phyloP scores from a whole-genome alignment of 2,329 filamentous ascomycete genomes.

The Colletotrichum sp. region DNA sequence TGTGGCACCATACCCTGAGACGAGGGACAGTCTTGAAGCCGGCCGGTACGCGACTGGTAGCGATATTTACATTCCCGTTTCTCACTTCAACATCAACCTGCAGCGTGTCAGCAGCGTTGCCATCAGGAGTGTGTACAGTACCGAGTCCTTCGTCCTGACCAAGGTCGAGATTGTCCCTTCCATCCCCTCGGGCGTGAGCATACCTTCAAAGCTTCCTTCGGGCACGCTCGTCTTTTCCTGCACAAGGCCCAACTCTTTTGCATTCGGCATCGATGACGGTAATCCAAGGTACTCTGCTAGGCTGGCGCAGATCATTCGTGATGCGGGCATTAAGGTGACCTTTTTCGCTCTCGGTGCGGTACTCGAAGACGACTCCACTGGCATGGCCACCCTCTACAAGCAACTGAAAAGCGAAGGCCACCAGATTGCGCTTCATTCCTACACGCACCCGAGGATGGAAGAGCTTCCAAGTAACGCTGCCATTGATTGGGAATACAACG shows the following conservation, averaged over 20 bases:
- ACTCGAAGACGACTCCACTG: constrained; percentile 62
- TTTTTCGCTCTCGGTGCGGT: constrained; percentile 74
- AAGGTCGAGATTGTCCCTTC: constrained; percentile 65
- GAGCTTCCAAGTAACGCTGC: constrained; percentile 54
- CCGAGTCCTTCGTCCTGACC: constrained; percentile 53
- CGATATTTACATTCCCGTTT: constrained; percentile 71
- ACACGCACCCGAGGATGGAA: constrained; percentile 73
- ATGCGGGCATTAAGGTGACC: constrained; percentile 68
- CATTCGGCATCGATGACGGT: constrained; percentile 76
- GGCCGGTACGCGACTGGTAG: constrained; percentile 57
- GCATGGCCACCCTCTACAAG: constrained; percentile 67
- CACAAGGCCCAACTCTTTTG: constrained; percentile 72
- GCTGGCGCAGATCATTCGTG: constrained; percentile 65
- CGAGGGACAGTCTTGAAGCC: constrained; percentile 72
- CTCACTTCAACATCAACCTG: constrained; percentile 68
- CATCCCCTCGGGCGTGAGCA: constrained; percentile 53
- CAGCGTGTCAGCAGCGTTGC: constrained; percentile 62
- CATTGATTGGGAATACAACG: constrained; percentile 67
- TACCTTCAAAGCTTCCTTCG: constrained; percentile 65
- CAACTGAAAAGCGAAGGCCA: constrained; percentile 68
- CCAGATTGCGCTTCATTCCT: constrained; percentile 72
- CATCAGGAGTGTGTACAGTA: constrained; percentile 68
- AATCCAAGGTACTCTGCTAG: constrained; percentile 46
- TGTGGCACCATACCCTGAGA: constrained; percentile 67
- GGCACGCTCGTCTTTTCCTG: constrained; percentile 68